phyloP scores from a whole-genome alignment of 768 basidiomycete genomes.

The Lentinula aciculospora region DNA sequence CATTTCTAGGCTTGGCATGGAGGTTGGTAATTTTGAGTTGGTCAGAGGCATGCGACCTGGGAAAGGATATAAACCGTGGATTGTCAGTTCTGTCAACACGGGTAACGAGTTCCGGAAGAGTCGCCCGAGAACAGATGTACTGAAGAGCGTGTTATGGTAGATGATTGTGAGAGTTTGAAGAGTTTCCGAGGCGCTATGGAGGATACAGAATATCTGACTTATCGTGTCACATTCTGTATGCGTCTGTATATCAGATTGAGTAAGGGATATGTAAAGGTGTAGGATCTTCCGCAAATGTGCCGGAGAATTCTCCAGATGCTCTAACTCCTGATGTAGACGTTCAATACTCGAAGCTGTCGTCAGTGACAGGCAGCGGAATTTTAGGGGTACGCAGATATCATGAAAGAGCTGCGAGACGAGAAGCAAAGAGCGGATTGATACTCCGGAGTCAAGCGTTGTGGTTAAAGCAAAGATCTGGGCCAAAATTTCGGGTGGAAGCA shows the following conservation, averaged over 20 bases:
- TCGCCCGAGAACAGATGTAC: constrained; percentile 33
- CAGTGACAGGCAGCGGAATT: constrained; percentile 34
- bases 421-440: constrained; percentile 23
- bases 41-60: constrained; percentile 21
- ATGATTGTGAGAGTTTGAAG: constrained; percentile 36
- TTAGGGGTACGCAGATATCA: constrained; percentile 29
- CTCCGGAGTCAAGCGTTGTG: not conserved
- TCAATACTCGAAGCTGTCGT: constrained; percentile 21
- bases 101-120: constrained; percentile 40
- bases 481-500: not conserved
- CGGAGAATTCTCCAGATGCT: constrained; percentile 21
- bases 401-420: constrained; percentile 34
- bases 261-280: constrained; percentile 37
- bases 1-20: not conserved
- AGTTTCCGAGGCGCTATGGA: constrained; percentile 32
- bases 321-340: constrained; percentile 15
- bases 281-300: constrained; percentile 31
- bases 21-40: not conserved
- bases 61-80: constrained; percentile 47
- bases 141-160: constrained; percentile 21
- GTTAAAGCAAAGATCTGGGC: not conserved
- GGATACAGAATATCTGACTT: constrained; percentile 23
- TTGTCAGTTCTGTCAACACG: constrained; percentile 30
- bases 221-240: constrained; percentile 10
- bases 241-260: constrained; percentile 5